Percentiles rank a stretch among this genome's conserved stretches.
These are phyloP conservation scores for Blastobotrys aristatus DNA, from an alignment of 1,139 yeast genomes.

Conservation along the genomic window DNA sequence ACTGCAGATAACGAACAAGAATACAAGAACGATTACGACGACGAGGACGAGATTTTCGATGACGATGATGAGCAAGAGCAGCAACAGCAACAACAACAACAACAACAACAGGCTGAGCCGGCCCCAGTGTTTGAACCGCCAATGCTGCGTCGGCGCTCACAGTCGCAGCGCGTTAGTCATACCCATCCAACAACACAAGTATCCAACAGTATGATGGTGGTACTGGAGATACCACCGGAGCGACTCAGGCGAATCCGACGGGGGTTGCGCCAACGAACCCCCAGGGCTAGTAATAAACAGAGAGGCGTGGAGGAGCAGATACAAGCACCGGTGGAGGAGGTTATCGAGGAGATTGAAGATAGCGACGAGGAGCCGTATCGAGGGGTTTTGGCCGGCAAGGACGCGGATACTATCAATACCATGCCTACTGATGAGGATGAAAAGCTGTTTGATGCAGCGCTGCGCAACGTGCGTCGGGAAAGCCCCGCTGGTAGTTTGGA, in stretches of 20 bases:
- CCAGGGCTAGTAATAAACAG: slow-evolving; percentile 7
- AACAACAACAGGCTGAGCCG: background rate
- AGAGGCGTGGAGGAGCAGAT: too few species aligned
- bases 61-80: background rate
- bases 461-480: slow-evolving; percentile 26
- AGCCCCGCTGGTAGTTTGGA: background rate
- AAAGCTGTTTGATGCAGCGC: slow-evolving; percentile 42
- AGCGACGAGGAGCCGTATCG: slow-evolving; percentile 47
- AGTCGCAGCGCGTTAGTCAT: background rate
- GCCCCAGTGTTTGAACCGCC: background rate
- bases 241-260: slow-evolving; percentile 9
- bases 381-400: slow-evolving; percentile 56
- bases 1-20: background rate
- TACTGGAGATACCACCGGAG: slow-evolving; percentile 4
- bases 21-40: background rate
- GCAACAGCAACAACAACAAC: background rate
- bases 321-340: slow-evolving; percentile 7
- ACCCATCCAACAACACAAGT: background rate
- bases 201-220: slow-evolving; percentile 5
- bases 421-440: slow-evolving; percentile 53
- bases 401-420: slow-evolving; percentile 57
- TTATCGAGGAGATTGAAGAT: slow-evolving; percentile 24
- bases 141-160: too few species aligned
- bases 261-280: slow-evolving; percentile 11
- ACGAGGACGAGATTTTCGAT: slow-evolving; percentile 1